These are phyloP conservation scores for Diplodia scrobiculata DNA, from an alignment of 2,329 filamentous ascomycete species.

Conservation along the genomic window DNA sequence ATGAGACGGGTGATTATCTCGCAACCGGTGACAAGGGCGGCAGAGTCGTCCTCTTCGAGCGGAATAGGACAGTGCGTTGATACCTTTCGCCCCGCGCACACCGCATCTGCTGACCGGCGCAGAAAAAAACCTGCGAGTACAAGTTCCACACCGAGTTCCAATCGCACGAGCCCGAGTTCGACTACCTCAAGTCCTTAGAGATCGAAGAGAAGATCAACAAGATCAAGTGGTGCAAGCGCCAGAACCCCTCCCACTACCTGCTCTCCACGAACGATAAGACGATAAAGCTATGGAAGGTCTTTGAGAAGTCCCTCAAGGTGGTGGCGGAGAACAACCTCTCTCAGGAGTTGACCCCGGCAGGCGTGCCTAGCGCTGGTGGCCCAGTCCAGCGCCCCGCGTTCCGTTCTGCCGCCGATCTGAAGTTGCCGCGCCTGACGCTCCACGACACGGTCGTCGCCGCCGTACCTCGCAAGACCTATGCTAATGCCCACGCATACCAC, in stretches of 20 bases:
- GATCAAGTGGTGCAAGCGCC: slow-evolving; percentile 98
- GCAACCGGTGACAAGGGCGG: slow-evolving; percentile 90
- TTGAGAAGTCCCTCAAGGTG: slow-evolving; percentile 98
- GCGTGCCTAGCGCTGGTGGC: slow-evolving; percentile 72
- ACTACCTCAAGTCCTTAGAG: slow-evolving; percentile 98
- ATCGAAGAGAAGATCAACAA: slow-evolving; percentile 99
- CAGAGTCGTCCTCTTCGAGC: slow-evolving; percentile 80
- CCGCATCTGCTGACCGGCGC: slow-evolving; percentile 30
- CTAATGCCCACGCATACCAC: slow-evolving; percentile 97
- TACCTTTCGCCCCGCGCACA: slow-evolving; percentile 16
- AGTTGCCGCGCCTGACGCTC: slow-evolving; percentile 92
- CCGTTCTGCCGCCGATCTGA: slow-evolving; percentile 77
- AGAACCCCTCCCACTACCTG: slow-evolving; percentile 97
- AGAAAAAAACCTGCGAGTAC: slow-evolving; percentile 99
- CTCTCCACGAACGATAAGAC: slow-evolving; percentile 99
- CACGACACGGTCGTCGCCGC: slow-evolving; percentile 98
- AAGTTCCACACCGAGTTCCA: slow-evolving; percentile 99
- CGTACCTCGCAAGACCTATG: slow-evolving; percentile 92
- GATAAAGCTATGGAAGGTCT: slow-evolving; percentile 99
- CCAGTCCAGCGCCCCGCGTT: slow-evolving; percentile 77
- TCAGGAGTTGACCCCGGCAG: slow-evolving; percentile 82
- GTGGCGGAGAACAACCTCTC: slow-evolving; percentile 99
- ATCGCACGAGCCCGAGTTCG: slow-evolving; percentile 98
- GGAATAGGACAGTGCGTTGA: slow-evolving; percentile 85
- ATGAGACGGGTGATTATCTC: slow-evolving; percentile 86